phyloP scores from a whole-genome alignment of 257 asterid species.

The Leonotis leonurus region DNA sequence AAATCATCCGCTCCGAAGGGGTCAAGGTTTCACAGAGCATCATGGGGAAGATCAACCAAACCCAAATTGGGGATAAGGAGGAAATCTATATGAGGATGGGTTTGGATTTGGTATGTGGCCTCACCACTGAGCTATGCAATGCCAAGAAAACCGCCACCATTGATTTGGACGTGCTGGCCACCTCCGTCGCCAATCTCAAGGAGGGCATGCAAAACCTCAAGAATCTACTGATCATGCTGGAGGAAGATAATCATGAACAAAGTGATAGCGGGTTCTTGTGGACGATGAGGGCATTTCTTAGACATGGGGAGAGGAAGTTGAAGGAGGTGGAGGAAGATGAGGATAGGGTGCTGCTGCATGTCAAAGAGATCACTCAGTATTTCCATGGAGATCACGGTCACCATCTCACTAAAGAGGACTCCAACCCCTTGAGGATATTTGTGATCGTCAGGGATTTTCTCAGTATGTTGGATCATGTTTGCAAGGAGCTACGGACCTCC shows the following conservation, averaged over 20 bases:
- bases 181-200: conserved; percentile 58
- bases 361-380: conserved; percentile 74
- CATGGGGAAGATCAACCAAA: conserved; percentile 74
- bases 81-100: conserved; percentile 78
- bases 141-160: conserved; percentile 88
- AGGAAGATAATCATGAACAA: too few species aligned
- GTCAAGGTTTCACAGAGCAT: conserved; percentile 81
- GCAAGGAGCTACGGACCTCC: conserved; percentile 84
- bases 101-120: conserved; percentile 71
- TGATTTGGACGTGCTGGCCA: conserved; percentile 77
- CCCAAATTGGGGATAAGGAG: conserved; percentile 52
- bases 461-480: conserved; percentile 75
- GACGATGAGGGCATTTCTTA: conserved; percentile 52
- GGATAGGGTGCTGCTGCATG: conserved; percentile 50
- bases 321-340: conserved; percentile 71
- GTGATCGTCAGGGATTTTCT: conserved; percentile 90
- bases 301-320: conserved; percentile 47
- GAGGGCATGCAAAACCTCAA: conserved; percentile 40
- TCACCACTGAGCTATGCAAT: conserved; percentile 71
- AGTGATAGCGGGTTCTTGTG: conserved; percentile 47
- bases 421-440: conserved; percentile 68
- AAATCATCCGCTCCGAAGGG: conserved; percentile 84
- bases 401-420: conserved; percentile 80
- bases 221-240: conserved; percentile 27
- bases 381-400: conserved; percentile 94